Percentiles rank a stretch among this genome's conserved stretches.
Conservation (phyloP, 1,139 yeast species). For the Nakaseomyces nivariensis region DNA sequence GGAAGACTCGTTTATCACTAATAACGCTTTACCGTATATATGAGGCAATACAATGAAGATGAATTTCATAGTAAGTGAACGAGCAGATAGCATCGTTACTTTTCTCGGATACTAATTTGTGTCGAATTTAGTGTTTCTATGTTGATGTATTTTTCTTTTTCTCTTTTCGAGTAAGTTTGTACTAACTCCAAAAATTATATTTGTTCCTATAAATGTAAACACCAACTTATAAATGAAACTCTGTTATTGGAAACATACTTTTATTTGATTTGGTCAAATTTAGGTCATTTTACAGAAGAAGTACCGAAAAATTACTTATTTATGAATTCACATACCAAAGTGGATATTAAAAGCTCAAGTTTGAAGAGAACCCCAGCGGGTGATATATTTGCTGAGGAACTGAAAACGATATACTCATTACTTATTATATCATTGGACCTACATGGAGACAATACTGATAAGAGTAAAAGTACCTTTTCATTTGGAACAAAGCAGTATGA, state of each 20-base stretch:
- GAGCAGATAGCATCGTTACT: no score
- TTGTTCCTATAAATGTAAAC: no score
- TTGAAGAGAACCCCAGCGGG: conserved; percentile 45
- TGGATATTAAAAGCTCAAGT: conserved; percentile 6
- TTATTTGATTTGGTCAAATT: no score
- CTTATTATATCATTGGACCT: conserved; percentile 42
- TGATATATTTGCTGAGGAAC: conserved; percentile 42
- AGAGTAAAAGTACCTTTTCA: conserved; percentile 20
- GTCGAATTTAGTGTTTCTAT: no score
- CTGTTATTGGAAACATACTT: no score
- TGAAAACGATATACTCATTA: conserved; percentile 48
- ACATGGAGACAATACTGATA: conserved; percentile 18
- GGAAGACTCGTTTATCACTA: background rate
- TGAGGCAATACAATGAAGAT: background rate
- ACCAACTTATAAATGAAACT: no score
- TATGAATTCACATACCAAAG: background rate
- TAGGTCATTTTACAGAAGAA: background rate
- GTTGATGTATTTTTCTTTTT: no score
- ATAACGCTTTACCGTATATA: background rate
- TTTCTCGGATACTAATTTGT: no score
- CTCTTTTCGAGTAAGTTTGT: no score
- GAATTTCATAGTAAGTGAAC: no score
- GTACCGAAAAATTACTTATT: background rate
- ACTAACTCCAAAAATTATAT: no score
- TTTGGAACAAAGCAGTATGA: conserved; percentile 31